Conservation (phyloP, 139 green algal species). For the Limnomonas spitsbergensis region DNA sequence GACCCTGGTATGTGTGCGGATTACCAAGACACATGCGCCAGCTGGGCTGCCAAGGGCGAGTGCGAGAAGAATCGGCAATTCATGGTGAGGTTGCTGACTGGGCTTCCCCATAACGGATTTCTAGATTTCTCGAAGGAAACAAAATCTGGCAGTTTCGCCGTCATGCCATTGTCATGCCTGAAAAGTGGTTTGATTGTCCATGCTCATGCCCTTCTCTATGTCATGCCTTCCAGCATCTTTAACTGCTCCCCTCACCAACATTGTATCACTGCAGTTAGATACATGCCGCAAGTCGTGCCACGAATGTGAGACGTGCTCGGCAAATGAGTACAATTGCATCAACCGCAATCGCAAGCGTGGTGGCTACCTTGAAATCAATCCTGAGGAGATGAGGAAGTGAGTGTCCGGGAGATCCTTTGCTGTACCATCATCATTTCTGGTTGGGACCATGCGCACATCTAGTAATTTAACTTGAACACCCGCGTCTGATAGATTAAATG, state of each 20-base stretch:
- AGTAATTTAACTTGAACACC: neutral
- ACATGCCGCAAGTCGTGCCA: conserved; percentile 22
- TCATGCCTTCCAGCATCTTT: neutral
- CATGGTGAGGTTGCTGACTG: conserved; percentile 5
- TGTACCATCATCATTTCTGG: neutral
- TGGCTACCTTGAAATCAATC: conserved; percentile 18
- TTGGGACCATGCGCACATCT: neutral
- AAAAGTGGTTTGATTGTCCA: no score
- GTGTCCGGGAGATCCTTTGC: neutral
- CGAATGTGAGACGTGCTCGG: conserved; percentile 1
- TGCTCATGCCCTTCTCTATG: neutral
- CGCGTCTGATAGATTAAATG: neutral
- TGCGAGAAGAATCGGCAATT: conserved; percentile 24
- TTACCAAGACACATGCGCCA: conserved; percentile 4
- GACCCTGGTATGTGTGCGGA: conserved; percentile 20
- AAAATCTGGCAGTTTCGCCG: no score
- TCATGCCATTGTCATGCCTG: no score
- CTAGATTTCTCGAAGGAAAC: no score
- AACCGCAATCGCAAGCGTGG: conserved; percentile 11
- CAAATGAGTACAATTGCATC: conserved; percentile 10
- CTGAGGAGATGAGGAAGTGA: conserved; percentile 10
- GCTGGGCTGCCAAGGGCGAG: conserved; percentile 14
- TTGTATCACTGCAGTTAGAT: conserved; percentile 5
- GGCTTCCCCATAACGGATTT: neutral
- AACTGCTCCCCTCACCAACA: neutral